These are phyloP conservation scores for Tricholoma flavovirens DNA, from an alignment of 768 basidiomycete genomes.

Conservation along the genomic window DNA sequence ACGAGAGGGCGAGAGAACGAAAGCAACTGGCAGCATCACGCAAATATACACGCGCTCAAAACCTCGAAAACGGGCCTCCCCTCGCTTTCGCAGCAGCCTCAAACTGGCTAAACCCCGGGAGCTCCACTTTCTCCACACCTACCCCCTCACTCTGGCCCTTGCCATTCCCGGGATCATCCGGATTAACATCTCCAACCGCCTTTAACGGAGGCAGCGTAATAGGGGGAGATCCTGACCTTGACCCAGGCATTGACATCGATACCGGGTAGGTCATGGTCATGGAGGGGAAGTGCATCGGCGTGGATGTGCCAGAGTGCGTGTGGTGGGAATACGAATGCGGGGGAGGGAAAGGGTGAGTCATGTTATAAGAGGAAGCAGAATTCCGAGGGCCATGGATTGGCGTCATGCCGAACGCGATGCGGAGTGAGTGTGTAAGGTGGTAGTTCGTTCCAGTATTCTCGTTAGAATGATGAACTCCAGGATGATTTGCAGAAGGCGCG, in stretches of 20 bases:
- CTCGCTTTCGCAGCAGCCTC: constrained; percentile 38
- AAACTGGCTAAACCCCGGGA: constrained; percentile 61
- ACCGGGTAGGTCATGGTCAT: neutral
- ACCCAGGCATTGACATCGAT: constrained; percentile 44
- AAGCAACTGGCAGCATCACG: neutral
- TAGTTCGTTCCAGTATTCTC: constrained; percentile 36
- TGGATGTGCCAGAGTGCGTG: constrained; percentile 19
- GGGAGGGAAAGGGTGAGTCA: constrained; percentile 15
- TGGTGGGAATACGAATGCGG: constrained; percentile 15
- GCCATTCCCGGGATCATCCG: constrained; percentile 15
- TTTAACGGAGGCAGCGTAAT: constrained; percentile 70
- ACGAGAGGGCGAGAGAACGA: neutral
- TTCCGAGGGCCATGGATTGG: constrained; percentile 46
- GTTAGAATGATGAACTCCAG: constrained; percentile 14
- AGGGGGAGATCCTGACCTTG: constrained; percentile 63
- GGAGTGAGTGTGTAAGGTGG: constrained; percentile 79
- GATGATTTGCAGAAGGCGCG: constrained; percentile 8
- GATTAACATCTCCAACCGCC: neutral
- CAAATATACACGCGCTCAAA: neutral
- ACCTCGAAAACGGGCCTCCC: neutral
- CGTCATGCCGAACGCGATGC: constrained; percentile 89
- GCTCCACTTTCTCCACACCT: constrained; percentile 35
- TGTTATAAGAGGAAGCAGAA: constrained; percentile 2
- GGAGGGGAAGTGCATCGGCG: constrained; percentile 15
- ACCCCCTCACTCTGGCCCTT: constrained; percentile 10